These are phyloP conservation scores for Alternaria incomplexa DNA, from an alignment of 2,329 filamentous ascomycete species.

Conservation along the genomic window DNA sequence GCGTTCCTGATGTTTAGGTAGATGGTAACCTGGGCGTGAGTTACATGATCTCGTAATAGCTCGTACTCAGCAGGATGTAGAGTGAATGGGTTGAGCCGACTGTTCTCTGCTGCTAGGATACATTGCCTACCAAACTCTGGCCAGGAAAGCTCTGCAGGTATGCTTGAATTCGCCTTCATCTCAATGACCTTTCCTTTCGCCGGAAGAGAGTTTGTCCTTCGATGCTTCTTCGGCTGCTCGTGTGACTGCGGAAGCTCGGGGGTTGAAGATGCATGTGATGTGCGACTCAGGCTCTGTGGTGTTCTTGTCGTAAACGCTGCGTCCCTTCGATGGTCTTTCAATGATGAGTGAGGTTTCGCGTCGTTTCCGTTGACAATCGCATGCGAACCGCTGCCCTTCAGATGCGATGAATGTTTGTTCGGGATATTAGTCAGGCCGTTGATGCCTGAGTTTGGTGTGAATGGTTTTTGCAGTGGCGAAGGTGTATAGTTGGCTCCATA, in stretches of 20 bases:
- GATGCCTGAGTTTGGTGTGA: conserved; percentile 27
- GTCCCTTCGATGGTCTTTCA: conserved; percentile 19
- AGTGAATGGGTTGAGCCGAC: conserved; percentile 85
- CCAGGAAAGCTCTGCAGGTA: conserved; percentile 74
- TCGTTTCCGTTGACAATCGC: conserved; percentile 15
- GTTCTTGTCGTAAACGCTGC: conserved; percentile 29
- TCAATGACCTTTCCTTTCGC: conserved; percentile 32
- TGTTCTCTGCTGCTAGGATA: conserved; percentile 86
- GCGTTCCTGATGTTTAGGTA: conserved; percentile 97
- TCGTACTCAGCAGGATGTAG: conserved; percentile 84
- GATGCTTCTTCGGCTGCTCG: conserved; percentile 24
- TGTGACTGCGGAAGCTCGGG: conserved; percentile 38
- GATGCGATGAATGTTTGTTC: conserved; percentile 11
- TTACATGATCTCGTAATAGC: conserved; percentile 80
- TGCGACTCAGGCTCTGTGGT: conserved; percentile 27
- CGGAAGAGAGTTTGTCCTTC: conserved; percentile 24
- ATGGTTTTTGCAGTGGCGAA: conserved; percentile 39
- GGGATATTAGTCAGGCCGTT: conserved; percentile 17
- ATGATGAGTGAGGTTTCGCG: conserved; percentile 11
- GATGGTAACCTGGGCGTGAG: conserved; percentile 85
- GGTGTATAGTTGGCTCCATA: conserved; percentile 35
- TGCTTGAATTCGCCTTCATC: conserved; percentile 73
- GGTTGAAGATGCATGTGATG: conserved; percentile 39
- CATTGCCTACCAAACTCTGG: conserved; percentile 90
- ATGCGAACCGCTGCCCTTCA: conserved; percentile 16